A percentile compares a stretch with the other conserved stretches of the same genome.
These are phyloP conservation scores for Areca catechu DNA, from an alignment of 176 grass and related monocot genomes.

Conservation along the genomic window DNA sequence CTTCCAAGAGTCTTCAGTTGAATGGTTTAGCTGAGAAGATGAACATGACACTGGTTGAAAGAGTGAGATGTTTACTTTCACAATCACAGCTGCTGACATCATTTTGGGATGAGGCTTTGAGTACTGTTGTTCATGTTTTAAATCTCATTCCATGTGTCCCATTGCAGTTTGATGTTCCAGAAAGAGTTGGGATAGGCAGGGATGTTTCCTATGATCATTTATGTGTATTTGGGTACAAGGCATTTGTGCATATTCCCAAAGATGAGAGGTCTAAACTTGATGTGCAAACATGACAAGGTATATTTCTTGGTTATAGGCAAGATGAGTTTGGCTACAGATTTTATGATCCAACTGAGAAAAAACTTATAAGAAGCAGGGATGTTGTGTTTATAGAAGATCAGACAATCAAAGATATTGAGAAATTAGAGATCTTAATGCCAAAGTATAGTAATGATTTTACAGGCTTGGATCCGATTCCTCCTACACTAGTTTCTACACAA, in stretches of 20 bases:
- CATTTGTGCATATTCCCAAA: no score
- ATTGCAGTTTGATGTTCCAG: no score
- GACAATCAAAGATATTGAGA: background rate
- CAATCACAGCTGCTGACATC: background rate
- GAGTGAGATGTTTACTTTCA: background rate
- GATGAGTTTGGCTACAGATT: conserved; percentile 1
- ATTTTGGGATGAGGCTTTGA: background rate
- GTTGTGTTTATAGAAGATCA: background rate
- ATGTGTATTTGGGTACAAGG: no score
- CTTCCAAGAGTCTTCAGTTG: conserved; percentile 18
- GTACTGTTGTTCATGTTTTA: no score
- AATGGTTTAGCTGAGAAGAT: conserved; percentile 23
- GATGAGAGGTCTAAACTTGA: no score
- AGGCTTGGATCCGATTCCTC: no score
- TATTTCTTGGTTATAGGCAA: conserved; percentile 5
- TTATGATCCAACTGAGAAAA: background rate
- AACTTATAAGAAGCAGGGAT: background rate
- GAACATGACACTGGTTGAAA: conserved; percentile 29
- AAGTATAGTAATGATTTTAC: no score
- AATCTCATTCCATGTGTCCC: no score
- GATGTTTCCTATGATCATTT: no score
- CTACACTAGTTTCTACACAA: no score
- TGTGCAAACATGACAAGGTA: background rate
- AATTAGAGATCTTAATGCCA: no score
- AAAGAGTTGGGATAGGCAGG: no score